Percentiles rank a stretch among this genome's conserved stretches.
Evolutionary conservation across 2,329 filamentous ascomycete genomes (phyloP).

Genomic region (Kalmusia sp.): DNA sequence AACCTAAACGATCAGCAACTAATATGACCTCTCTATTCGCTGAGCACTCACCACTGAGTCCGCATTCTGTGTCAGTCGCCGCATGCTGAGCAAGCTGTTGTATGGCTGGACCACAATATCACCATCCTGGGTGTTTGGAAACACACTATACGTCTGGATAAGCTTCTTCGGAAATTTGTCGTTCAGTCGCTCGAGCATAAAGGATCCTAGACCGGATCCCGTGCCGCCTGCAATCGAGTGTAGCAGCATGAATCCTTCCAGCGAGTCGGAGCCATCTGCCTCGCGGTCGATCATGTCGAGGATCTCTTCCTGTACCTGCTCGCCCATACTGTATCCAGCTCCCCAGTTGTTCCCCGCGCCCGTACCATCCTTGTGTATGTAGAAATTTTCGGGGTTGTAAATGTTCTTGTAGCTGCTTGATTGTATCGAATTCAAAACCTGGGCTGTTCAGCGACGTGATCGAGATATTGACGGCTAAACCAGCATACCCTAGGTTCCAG

Average conservation of each 20-base stretch:
- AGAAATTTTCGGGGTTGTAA: slow-evolving; percentile 99
- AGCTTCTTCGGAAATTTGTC: slow-evolving; percentile 98
- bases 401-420: slow-evolving; percentile 96
- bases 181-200: slow-evolving; percentile 92
- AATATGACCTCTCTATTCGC: background rate
- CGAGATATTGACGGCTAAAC: background rate
- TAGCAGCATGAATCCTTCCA: slow-evolving; percentile 98
- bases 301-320: slow-evolving; percentile 92
- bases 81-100: slow-evolving; percentile 93
- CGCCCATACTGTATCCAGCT: slow-evolving; percentile 91
- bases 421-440: slow-evolving; percentile 91
- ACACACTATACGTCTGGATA: slow-evolving; percentile 98
- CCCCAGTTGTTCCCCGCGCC: slow-evolving; percentile 99
- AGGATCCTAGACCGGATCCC: slow-evolving; percentile 93
- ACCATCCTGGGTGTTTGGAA: slow-evolving; percentile 87
- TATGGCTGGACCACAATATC: slow-evolving; percentile 98
- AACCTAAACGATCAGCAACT: slow-evolving; percentile 56
- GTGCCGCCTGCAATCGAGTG: slow-evolving; percentile 98
- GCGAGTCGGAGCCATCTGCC: slow-evolving; percentile 94
- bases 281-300: slow-evolving; percentile 99
- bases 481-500: slow-evolving; percentile 79
- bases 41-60: slow-evolving; percentile 77
- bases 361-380: slow-evolving; percentile 89
- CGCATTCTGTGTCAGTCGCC: slow-evolving; percentile 90
- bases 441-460: background rate